Evolutionary conservation across 805 yeast genomes (phyloP).

Genomic region (Myxozyma kluyveri): DNA sequence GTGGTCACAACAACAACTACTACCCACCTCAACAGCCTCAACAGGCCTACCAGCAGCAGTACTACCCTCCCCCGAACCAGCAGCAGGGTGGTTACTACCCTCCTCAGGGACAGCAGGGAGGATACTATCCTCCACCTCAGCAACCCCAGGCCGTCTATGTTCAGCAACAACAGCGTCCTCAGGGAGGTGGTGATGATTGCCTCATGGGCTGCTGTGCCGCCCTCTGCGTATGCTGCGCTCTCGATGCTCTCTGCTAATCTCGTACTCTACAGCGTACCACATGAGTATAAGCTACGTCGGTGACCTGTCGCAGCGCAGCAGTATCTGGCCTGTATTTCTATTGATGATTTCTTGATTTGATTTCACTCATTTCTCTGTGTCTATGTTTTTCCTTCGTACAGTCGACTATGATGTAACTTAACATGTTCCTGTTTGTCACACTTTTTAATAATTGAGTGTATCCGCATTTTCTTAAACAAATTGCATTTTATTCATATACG

Average conservation of each 20-base stretch:
- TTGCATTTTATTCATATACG: no score
- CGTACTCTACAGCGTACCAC: no score
- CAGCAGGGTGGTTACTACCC: constrained; percentile 21
- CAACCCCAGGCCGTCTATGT: constrained; percentile 11
- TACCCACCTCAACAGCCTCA: constrained; percentile 27
- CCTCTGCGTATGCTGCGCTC: constrained; percentile 31
- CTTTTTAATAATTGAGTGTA: no score
- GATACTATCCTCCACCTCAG: constrained; percentile 14
- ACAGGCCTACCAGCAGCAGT: constrained; percentile 24
- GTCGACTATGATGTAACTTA: no score
- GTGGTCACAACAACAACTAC: not conserved
- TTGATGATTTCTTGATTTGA: no score
- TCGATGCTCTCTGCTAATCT: constrained; percentile 26
- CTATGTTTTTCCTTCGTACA: no score
- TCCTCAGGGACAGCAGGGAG: constrained; percentile 20
- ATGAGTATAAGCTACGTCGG: not conserved
- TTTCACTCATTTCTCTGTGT: no score
- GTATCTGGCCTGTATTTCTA: no score
- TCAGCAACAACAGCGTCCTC: constrained; percentile 20
- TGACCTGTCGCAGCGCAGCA: not conserved
- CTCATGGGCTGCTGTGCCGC: constrained; percentile 30
- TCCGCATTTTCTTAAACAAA: no score
- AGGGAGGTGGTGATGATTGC: constrained; percentile 17
- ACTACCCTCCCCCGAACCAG: constrained; percentile 9
- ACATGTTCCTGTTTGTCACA: no score